These are phyloP conservation scores for Mucuna pruriens DNA, from an alignment of 306 rosid genomes.

Conservation along the genomic window DNA sequence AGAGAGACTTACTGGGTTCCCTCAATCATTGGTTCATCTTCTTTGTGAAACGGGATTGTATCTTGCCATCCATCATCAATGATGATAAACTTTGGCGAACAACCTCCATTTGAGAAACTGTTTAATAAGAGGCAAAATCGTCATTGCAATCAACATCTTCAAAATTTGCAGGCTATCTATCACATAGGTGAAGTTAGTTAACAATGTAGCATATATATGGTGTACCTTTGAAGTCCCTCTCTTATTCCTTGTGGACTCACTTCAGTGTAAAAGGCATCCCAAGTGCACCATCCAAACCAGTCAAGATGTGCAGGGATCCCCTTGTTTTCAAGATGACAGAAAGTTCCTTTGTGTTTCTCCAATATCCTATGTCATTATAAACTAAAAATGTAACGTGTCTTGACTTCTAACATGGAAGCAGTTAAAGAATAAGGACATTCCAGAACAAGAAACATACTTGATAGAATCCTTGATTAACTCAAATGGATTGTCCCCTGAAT, in stretches of 20 bases:
- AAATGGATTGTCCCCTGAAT: constrained; percentile 75
- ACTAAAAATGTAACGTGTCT: neutral
- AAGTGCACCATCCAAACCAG: constrained; percentile 93
- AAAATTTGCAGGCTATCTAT: neutral
- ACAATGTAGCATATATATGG: neutral
- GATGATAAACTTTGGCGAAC: constrained; percentile 64
- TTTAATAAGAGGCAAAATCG: neutral
- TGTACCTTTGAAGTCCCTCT: constrained; percentile 67
- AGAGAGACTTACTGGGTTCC: constrained; percentile 62
- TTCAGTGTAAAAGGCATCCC: constrained; percentile 74
- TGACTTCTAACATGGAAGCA: neutral
- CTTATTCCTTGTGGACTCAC: constrained; percentile 68
- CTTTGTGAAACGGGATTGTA: constrained; percentile 51
- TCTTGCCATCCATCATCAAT: constrained; percentile 89
- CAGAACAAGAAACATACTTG: constrained; percentile 48
- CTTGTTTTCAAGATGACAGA: constrained; percentile 61
- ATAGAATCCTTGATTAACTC: constrained; percentile 63
- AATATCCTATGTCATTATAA: constrained; percentile 52
- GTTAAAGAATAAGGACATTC: neutral
- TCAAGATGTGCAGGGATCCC: constrained; percentile 65
- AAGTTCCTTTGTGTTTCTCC: constrained; percentile 68
- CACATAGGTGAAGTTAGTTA: constrained; percentile 12
- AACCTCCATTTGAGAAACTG: constrained; percentile 66
- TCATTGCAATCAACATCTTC: constrained; percentile 2
- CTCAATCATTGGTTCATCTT: constrained; percentile 58